These are phyloP conservation scores for Starmerella ratchasimensis DNA, from an alignment of 805 yeast species.

Conservation along the genomic window DNA sequence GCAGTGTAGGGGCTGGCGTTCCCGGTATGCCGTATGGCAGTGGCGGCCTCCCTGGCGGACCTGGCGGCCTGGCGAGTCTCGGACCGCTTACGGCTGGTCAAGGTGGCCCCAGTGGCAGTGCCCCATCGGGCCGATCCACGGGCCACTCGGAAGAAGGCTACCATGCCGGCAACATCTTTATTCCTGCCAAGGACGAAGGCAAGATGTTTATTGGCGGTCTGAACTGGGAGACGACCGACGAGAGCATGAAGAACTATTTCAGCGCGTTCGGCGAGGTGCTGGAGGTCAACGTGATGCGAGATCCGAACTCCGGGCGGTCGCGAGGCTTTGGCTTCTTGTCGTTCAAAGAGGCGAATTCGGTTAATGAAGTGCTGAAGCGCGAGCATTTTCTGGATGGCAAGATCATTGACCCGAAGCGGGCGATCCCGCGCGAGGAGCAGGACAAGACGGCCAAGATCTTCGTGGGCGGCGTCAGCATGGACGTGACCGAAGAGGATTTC, in stretches of 20 bases:
- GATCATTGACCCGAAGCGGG: conserved; percentile 92
- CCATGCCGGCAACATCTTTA: conserved; percentile 34
- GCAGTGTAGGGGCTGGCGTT: not conserved
- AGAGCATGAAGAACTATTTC: conserved; percentile 67
- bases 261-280: conserved; percentile 76
- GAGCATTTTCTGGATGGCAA: conserved; percentile 90
- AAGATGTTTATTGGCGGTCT: conserved; percentile 94
- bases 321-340: conserved; percentile 93
- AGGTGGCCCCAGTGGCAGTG: not conserved
- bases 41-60: too few species aligned
- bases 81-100: too few species aligned
- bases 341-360: conserved; percentile 66
- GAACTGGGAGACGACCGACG: conserved; percentile 96
- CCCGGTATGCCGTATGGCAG: not conserved
- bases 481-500: conserved; percentile 83
- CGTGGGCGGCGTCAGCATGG: conserved; percentile 93
- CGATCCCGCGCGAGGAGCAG: conserved; percentile 94
- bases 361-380: conserved; percentile 69
- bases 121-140: not conserved
- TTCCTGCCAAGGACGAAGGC: conserved; percentile 53
- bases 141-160: conserved; percentile 19
- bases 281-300: conserved; percentile 89
- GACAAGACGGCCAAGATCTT: conserved; percentile 93
- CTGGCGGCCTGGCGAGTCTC: not conserved
- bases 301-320: conserved; percentile 69